Conservation (phyloP, 2,329 filamentous ascomycete genomes). For the Colletotrichum spaethianum region DNA sequence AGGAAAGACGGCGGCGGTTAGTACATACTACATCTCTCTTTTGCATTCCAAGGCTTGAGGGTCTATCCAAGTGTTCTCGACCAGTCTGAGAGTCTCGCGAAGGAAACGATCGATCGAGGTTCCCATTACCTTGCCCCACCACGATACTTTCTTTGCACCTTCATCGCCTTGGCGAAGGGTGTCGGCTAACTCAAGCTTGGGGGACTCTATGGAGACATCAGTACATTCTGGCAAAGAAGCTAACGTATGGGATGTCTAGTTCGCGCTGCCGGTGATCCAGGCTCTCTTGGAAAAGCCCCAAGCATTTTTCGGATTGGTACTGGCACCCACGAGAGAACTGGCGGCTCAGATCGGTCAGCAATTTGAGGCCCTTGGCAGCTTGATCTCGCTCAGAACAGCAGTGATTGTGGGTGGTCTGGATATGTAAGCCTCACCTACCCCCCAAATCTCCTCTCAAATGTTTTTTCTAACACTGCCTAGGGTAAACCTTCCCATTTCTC, state of each 20-base stretch:
- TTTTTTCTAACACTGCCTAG: slow-evolving; percentile 1
- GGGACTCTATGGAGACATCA: neutral
- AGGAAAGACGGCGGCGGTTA: slow-evolving; percentile 88
- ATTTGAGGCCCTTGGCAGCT: slow-evolving; percentile 88
- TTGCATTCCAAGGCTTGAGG: neutral
- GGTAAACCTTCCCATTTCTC: neutral
- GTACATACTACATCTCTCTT: neutral
- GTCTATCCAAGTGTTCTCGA: neutral
- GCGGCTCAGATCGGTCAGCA: slow-evolving; percentile 91
- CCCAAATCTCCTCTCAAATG: too few species aligned
- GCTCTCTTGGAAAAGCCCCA: slow-evolving; percentile 90
- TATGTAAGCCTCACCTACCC: slow-evolving; percentile 61
- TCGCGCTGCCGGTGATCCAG: slow-evolving; percentile 93
- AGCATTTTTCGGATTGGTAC: slow-evolving; percentile 86
- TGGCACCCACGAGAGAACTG: slow-evolving; percentile 94
- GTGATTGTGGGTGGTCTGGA: slow-evolving; percentile 95
- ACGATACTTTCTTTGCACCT: too few species aligned
- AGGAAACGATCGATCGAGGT: neutral
- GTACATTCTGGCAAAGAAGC: neutral
- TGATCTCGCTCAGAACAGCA: slow-evolving; percentile 89
- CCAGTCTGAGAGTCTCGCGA: neutral
- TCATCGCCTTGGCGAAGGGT: neutral
- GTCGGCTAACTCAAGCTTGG: neutral
- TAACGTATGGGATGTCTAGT: slow-evolving; percentile 55
- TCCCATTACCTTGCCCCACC: neutral